These are phyloP conservation scores for Trichoderma sp. DNA, from an alignment of 2,329 filamentous ascomycete species.

Conservation along the genomic window DNA sequence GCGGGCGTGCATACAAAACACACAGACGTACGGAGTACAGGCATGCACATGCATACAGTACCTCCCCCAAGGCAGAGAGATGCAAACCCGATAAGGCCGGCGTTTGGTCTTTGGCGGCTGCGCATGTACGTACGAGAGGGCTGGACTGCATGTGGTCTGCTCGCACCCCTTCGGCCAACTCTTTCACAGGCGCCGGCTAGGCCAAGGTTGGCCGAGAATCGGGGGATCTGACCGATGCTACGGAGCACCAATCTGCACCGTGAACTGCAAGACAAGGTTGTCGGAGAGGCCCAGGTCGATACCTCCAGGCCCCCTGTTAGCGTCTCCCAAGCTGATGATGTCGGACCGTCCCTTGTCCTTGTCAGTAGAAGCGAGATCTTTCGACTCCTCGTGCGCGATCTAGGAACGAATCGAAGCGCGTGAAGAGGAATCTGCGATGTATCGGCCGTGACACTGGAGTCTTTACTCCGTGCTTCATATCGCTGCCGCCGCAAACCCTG, in stretches of 20 bases:
- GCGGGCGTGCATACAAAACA: neutral
- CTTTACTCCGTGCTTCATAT: neutral
- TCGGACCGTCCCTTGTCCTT: constrained; percentile 18
- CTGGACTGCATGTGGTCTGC: neutral
- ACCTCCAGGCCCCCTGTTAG: neutral
- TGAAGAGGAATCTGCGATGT: neutral
- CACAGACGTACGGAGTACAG: neutral
- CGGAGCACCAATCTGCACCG: neutral
- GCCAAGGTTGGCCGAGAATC: constrained; percentile 18
- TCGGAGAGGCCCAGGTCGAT: constrained; percentile 1
- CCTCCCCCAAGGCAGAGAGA: neutral
- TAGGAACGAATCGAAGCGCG: constrained; percentile 15
- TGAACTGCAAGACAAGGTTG: constrained; percentile 1
- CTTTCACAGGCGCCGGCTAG: constrained; percentile 1
- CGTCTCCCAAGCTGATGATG: constrained; percentile 11
- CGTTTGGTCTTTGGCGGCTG: neutral
- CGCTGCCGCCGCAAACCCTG: neutral
- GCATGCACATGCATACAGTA: neutral
- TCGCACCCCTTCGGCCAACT: constrained; percentile 18
- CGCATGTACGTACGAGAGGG: neutral
- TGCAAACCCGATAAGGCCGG: constrained; percentile 1
- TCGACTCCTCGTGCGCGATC: constrained; percentile 16
- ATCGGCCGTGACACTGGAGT: neutral
- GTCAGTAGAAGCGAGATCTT: constrained; percentile 19
- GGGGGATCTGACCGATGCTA: constrained; percentile 18